Evolutionary conservation across 164 flowering plant species (phyloP).

Genomic region (Vitis cinerea): DNA sequence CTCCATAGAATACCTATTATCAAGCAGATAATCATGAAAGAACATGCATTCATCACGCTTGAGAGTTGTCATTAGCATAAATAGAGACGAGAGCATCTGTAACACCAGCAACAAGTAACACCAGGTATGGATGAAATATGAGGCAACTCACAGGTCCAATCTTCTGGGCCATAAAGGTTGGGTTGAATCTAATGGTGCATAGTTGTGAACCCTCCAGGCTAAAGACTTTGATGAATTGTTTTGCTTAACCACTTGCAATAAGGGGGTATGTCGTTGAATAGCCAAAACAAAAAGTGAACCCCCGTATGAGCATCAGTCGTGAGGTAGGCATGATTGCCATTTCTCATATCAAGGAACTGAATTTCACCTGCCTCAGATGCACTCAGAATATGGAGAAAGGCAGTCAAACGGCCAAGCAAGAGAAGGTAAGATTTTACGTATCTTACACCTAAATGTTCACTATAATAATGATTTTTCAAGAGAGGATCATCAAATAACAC

Average conservation of each 20-base stretch:
- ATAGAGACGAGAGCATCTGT: constrained; percentile 81
- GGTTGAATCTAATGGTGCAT: constrained; percentile 62
- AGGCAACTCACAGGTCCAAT: constrained; percentile 94
- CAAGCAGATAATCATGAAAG: background rate
- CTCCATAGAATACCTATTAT: too few species aligned
- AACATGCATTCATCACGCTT: constrained; percentile 40
- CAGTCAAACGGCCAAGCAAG: background rate
- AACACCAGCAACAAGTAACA: constrained; percentile 83
- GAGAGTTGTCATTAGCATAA: constrained; percentile 68
- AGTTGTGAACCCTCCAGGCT: constrained; percentile 72
- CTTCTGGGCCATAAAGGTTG: constrained; percentile 86
- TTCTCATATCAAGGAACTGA: constrained; percentile 85
- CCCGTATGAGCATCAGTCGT: constrained; percentile 70
- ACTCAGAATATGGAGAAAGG: constrained; percentile 57
- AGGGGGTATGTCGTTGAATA: constrained; percentile 92
- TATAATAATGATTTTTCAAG: too few species aligned
- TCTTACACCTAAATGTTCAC: background rate
- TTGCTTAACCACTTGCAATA: constrained; percentile 93
- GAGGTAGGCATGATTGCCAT: constrained; percentile 47
- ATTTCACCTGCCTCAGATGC: constrained; percentile 96
- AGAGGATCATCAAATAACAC: too few species aligned
- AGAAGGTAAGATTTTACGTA: too few species aligned
- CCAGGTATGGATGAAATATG: constrained; percentile 87
- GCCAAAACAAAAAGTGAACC: constrained; percentile 91
- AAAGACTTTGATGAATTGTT: constrained; percentile 81